These are phyloP conservation scores for Annulohypoxylon stygium DNA, from an alignment of 495 filamentous ascomycete genomes.

Conservation along the genomic window DNA sequence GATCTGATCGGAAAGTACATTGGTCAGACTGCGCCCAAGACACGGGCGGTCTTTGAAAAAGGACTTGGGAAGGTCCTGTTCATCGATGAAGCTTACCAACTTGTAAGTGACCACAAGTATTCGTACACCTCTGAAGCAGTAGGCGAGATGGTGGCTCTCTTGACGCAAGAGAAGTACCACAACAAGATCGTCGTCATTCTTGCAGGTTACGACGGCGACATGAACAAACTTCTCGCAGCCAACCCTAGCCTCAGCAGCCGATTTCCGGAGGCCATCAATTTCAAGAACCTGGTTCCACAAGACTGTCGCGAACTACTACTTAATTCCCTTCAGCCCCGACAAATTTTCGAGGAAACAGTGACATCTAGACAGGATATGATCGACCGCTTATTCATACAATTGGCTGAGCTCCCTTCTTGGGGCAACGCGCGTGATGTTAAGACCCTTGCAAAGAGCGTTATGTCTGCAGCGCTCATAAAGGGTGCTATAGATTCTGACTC, in stretches of 20 bases:
- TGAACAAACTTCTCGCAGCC: constrained; percentile 72
- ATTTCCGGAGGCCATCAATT: constrained; percentile 62
- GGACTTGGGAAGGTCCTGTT: constrained; percentile 72
- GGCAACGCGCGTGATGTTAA: constrained; percentile 14
- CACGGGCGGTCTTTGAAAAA: constrained; percentile 65
- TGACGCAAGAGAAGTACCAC: constrained; percentile 70
- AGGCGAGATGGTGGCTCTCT: constrained; percentile 74
- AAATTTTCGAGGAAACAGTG: background rate
- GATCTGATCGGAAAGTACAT: constrained; percentile 71
- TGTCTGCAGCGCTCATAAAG: background rate
- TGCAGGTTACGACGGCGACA: constrained; percentile 77
- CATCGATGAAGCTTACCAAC: constrained; percentile 74
- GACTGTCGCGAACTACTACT: background rate
- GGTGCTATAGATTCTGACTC: background rate
- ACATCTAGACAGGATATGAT: background rate
- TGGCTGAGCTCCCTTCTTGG: constrained; percentile 7
- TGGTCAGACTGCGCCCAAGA: constrained; percentile 73
- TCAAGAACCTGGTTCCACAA: constrained; percentile 4
- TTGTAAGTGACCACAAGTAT: constrained; percentile 55
- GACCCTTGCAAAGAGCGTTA: background rate
- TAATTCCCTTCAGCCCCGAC: background rate
- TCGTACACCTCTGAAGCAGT: constrained; percentile 75
- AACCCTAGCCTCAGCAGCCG: constrained; percentile 69
- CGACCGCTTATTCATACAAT: background rate
- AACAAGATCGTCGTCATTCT: constrained; percentile 77